Conservation (phyloP, 352 stramenopile genomes). For the Poterioochromonas sp. region DNA sequence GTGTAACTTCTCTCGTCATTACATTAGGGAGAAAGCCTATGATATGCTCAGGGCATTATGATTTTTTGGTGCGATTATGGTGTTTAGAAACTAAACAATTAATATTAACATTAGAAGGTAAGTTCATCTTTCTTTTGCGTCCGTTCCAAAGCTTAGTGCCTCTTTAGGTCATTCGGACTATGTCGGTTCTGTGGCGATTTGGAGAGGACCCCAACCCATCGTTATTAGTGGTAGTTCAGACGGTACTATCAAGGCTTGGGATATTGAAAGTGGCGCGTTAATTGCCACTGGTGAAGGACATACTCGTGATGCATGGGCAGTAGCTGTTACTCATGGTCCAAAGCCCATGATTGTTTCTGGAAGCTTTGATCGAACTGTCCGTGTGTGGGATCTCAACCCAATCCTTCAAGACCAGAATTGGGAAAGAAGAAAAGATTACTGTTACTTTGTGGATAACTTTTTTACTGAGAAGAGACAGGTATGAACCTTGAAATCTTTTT, state of each 20-base stretch:
- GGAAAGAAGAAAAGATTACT: background rate
- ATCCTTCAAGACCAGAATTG: background rate
- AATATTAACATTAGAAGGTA: no score
- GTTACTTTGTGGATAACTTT: background rate
- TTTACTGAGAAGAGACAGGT: no score
- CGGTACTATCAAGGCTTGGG: background rate
- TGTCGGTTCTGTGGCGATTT: background rate
- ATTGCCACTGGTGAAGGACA: background rate
- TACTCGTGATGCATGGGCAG: background rate
- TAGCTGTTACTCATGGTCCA: background rate
- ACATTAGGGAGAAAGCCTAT: background rate
- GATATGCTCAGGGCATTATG: background rate
- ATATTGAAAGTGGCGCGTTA: background rate
- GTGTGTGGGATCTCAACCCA: background rate
- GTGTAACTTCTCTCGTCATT: background rate
- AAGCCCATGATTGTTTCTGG: background rate
- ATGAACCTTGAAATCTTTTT: no score
- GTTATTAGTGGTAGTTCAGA: background rate
- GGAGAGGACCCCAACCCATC: background rate
- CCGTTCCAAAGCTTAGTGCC: background rate
- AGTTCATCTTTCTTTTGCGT: no score
- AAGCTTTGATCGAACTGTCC: background rate
- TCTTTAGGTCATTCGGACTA: background rate
- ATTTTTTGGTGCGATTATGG: background rate
- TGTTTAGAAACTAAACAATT: background rate